Conservation (phyloP, 1,139 yeast species). For the Wickerhamomyces sp. region DNA sequence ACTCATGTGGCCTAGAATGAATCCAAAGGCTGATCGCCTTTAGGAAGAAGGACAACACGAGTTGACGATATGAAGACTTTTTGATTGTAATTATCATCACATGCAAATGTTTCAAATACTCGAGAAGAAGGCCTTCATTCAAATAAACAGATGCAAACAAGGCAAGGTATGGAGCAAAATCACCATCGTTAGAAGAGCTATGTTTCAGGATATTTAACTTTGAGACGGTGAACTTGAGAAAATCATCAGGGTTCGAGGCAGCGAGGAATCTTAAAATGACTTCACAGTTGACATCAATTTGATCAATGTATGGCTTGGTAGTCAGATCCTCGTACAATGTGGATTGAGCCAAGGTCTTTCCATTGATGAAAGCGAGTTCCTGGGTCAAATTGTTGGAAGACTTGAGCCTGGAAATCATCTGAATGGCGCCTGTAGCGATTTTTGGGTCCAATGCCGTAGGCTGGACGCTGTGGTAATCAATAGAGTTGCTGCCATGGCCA, state of each 20-base stretch:
- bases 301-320: constrained; percentile 25
- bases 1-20: constrained; percentile 51
- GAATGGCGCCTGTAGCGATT: constrained; percentile 24
- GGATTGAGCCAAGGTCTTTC: constrained; percentile 12
- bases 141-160: constrained; percentile 45
- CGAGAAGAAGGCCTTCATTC: constrained; percentile 33
- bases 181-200: constrained; percentile 32
- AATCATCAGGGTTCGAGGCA: constrained; percentile 50
- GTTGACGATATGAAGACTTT: constrained; percentile 50
- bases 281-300: constrained; percentile 44
- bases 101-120: constrained; percentile 37
- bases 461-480: constrained; percentile 25
- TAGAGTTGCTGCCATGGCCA: constrained; percentile 19
- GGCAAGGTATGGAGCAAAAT: constrained; percentile 47
- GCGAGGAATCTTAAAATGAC: constrained; percentile 44
- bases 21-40: constrained; percentile 50
- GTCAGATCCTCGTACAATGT: constrained; percentile 16
- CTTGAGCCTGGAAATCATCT: constrained; percentile 21
- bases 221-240: constrained; percentile 35
- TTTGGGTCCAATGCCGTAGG: constrained; percentile 24
- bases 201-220: constrained; percentile 32
- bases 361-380: constrained; percentile 23
- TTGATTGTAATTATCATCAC: constrained; percentile 37
- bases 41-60: constrained; percentile 46
- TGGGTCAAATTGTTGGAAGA: constrained; percentile 22